phyloP scores from a whole-genome alignment of 257 asterid species.

The Gardenia jasminoides region DNA sequence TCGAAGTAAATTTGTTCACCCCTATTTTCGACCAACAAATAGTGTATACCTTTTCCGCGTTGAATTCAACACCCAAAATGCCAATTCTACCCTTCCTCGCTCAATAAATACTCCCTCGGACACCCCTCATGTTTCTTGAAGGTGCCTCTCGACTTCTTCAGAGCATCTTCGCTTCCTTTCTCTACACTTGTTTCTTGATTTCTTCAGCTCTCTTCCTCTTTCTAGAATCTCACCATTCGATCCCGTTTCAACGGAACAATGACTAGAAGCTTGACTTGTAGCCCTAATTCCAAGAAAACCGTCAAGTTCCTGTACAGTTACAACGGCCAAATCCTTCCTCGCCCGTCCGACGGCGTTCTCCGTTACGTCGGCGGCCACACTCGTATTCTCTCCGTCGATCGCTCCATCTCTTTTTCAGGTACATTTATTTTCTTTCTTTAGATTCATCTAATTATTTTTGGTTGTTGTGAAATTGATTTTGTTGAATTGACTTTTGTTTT shows the following conservation, averaged over 20 bases:
- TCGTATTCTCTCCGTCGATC: conserved; percentile 68
- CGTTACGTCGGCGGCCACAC: conserved; percentile 78
- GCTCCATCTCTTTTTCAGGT: conserved; percentile 34
- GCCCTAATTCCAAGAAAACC: conserved; percentile 14
- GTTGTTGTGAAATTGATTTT: background rate
- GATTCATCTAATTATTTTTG: background rate
- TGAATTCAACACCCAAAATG: background rate
- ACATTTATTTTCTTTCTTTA: background rate
- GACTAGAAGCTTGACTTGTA: conserved; percentile 34
- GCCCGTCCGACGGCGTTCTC: conserved; percentile 64
- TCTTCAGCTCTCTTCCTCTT: background rate
- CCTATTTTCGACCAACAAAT: no score
- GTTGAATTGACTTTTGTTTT: background rate
- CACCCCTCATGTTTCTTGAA: background rate
- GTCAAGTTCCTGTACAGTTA: conserved; percentile 83
- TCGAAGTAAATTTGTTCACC: no score
- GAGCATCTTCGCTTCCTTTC: conserved; percentile 4
- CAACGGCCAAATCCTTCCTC: conserved; percentile 70
- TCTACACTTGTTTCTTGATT: no score
- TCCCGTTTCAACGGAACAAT: conserved; percentile 12
- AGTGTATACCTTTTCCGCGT: no score
- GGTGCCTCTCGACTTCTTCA: background rate
- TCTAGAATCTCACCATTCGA: background rate
- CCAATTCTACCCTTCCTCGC: background rate
- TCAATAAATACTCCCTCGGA: background rate